phyloP scores from a whole-genome alignment of 352 stramenopile genomes.

The Globisporangium acanthophoron region DNA sequence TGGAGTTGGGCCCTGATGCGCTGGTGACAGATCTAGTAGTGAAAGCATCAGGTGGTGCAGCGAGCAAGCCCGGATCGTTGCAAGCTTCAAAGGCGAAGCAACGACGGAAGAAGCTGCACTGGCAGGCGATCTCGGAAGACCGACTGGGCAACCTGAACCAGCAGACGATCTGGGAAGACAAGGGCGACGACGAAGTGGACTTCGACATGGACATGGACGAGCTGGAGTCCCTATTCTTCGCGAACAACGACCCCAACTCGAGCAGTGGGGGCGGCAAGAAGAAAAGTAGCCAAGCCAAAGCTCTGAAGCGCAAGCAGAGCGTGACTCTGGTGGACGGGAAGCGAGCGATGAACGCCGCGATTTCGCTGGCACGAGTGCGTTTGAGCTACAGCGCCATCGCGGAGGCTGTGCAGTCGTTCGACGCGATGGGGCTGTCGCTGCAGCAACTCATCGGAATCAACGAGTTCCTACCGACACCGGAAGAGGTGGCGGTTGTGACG shows the following conservation, averaged over 20 bases:
- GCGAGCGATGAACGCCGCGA: slow-evolving; percentile 96
- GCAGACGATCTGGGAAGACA: slow-evolving; percentile 82
- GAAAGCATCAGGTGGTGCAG: background rate
- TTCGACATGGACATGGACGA: slow-evolving; percentile 89
- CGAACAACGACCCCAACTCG: slow-evolving; percentile 34
- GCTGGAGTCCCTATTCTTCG: slow-evolving; percentile 83
- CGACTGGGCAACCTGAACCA: slow-evolving; percentile 63
- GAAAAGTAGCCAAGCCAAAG: slow-evolving; percentile 25
- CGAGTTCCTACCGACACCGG: slow-evolving; percentile 91
- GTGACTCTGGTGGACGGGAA: slow-evolving; percentile 94
- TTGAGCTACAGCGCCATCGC: slow-evolving; percentile 88
- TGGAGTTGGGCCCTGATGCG: slow-evolving; percentile 65
- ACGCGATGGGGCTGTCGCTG: slow-evolving; percentile 51
- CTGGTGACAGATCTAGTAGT: slow-evolving; percentile 38
- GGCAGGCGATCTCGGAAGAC: slow-evolving; percentile 83
- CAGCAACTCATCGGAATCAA: slow-evolving; percentile 86
- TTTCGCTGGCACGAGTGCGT: slow-evolving; percentile 94
- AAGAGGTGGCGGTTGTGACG: slow-evolving; percentile 86
- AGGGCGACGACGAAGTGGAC: slow-evolving; percentile 54
- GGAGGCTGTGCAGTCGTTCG: slow-evolving; percentile 61
- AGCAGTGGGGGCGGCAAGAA: slow-evolving; percentile 38
- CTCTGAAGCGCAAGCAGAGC: slow-evolving; percentile 69
- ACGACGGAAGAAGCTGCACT: slow-evolving; percentile 87
- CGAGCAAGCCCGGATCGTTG: slow-evolving; percentile 6
- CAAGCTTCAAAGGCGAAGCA: slow-evolving; percentile 17